Evolutionary conservation across 352 stramenopile species (phyloP), one percentile per base, ranked within the genome.

Genomic region (Pythium monospermum): DNA sequence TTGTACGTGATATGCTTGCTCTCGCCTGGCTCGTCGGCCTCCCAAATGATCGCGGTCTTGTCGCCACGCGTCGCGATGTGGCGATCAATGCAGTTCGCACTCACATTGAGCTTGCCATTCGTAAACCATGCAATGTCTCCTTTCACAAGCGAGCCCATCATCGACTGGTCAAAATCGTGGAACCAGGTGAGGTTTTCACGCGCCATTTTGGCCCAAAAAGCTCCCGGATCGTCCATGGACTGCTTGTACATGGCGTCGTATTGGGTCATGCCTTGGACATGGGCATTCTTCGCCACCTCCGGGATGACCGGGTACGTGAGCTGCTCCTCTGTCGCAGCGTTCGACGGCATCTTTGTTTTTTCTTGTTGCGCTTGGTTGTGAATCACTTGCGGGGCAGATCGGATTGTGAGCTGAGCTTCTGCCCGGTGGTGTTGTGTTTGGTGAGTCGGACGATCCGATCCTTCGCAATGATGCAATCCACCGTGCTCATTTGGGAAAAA

Each of bases 11-110:
- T 88, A 51, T 71, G 71, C 33, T 84, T 79, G 31, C 87, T 75
- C 22, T 97, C 53, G 46, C 81, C 82, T n/a, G 96, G 90, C 63
- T 99, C 96, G 49, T 99, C 96, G 23, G 87, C 91, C 63, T 99
- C 96, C 89, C 94, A 98, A 49, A 99, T 87, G 61, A 99, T 98
- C 15, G 94, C 96, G 15, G 91, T 71, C 66, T 99, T 90, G 65
- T 98, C 74, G 13, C 65, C 78, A 19, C 67, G 59, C 31, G 61
- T 59, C 27, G 73, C 67, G 25, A 97, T 74, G 60, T 99, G 95
- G 33, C 94, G 85, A 68, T 99, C 97, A 18, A 99, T 85, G 51
- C 91, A 98, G 63, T 98, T 98, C 64, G 89, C 81, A 54, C 71
- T 94, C 31, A 97, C 76, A 57, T 98, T 98, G 18, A 98, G 61